Percentiles rank a stretch among this genome's conserved stretches.
These are phyloP conservation scores for Massariosphaeria phaeospora DNA, from an alignment of 495 filamentous ascomycete genomes.

Conservation along the genomic window DNA sequence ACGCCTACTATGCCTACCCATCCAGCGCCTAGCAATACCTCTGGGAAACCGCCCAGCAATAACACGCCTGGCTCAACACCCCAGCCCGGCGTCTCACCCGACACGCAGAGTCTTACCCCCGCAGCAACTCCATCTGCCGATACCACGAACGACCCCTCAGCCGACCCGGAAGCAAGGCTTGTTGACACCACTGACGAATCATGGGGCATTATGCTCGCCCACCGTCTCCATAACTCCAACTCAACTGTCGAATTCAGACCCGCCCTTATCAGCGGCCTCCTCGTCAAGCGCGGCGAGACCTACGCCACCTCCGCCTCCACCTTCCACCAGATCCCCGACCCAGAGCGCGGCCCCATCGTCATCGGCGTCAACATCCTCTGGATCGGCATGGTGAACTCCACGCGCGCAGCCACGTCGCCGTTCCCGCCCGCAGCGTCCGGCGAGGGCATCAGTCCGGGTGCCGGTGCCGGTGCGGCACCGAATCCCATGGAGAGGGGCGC, in stretches of 20 bases:
- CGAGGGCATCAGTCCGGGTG: slow-evolving; percentile 28
- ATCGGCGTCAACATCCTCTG: slow-evolving; percentile 42
- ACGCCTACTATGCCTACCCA: slow-evolving; percentile 47
- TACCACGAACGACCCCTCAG: slow-evolving; percentile 15
- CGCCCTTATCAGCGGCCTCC: slow-evolving; percentile 65
- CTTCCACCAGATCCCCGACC: slow-evolving; percentile 4
- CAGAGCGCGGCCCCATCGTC: slow-evolving; percentile 16
- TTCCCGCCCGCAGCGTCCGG: slow-evolving; percentile 14
- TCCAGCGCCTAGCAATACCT: not conserved
- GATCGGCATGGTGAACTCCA: slow-evolving; percentile 42
- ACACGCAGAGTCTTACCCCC: slow-evolving; percentile 44
- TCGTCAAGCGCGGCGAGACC: slow-evolving; percentile 63
- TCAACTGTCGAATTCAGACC: slow-evolving; percentile 60
- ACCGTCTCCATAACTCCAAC: slow-evolving; percentile 64
- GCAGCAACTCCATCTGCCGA: slow-evolving; percentile 34
- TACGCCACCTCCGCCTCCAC: slow-evolving; percentile 6
- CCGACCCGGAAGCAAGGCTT: slow-evolving; percentile 67
- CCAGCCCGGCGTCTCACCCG: slow-evolving; percentile 41
- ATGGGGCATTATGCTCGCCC: slow-evolving; percentile 69
- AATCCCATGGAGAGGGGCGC: slow-evolving; percentile 16
- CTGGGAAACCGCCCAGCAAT: not conserved
- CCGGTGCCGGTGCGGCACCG: slow-evolving; percentile 14
- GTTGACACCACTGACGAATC: slow-evolving; percentile 74
- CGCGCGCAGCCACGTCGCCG: slow-evolving; percentile 14
- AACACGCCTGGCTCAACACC: slow-evolving; percentile 31